phyloP scores from a whole-genome alignment of 495 filamentous ascomycete genomes.

The Tuber magnatum region DNA sequence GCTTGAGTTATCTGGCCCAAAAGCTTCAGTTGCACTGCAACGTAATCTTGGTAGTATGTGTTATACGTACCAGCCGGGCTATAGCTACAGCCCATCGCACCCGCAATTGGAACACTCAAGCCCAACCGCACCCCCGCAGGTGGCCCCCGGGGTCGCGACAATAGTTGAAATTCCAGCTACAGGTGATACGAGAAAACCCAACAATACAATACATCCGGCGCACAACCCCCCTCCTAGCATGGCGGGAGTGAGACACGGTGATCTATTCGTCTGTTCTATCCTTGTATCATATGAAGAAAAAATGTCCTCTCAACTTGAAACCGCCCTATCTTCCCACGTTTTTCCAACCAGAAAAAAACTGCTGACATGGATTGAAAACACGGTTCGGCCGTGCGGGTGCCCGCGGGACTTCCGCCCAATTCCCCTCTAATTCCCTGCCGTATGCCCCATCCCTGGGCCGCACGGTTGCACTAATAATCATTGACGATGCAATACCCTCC shows the following conservation, averaged over 20 bases:
- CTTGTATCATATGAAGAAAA: background rate
- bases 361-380: background rate
- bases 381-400: background rate
- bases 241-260: background rate
- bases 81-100: background rate
- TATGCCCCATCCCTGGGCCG: background rate
- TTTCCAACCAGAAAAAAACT: background rate
- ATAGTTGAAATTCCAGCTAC: background rate
- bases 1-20: background rate
- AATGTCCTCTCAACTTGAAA: background rate
- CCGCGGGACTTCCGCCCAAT: background rate
- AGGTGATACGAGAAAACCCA: background rate
- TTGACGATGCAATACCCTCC: background rate
- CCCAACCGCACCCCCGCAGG: background rate
- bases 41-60: background rate
- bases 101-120: background rate
- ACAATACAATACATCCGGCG: background rate
- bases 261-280: background rate
- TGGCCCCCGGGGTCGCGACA: background rate
- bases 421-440: background rate
- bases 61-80: background rate
- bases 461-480: background rate
- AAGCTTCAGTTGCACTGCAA: background rate
- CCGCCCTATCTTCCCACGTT: slow-evolving; percentile 3
- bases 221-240: background rate